Base-by-base conservation (phyloP, 2,329 filamentous ascomycete genomes). In the Xylaria sp. region DNA sequence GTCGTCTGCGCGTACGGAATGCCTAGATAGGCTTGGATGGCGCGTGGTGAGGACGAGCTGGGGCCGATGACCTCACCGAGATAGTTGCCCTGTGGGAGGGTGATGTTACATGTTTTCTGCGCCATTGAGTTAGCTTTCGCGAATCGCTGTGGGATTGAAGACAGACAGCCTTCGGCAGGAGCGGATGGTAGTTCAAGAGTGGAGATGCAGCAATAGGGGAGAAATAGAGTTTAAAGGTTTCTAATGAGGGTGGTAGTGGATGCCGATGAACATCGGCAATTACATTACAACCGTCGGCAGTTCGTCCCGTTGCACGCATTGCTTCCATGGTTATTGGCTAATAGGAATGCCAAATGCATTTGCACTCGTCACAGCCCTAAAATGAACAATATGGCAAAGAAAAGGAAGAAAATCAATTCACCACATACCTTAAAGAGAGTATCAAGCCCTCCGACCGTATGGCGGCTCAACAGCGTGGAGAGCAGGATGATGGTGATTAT, bases 1-100 rank as follows among this genome's bases (percentile, higher is more conserved):
- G 75, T 76, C 1, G 75, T 73, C 71, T 82, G 77, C 18, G 84
- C 86, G 70, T 83, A 88, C 0, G 85, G 84, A 35, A 88, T 80
- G 59, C 84, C 84, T 53, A 82, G 81, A 75, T 84, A 87, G 12
- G 81, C 80, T 48, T 87, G 83, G 50, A 87, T 71, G 18, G 80
- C 72, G 57, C 80, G 81, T 3, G 84, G 82, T 29, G 79, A 78
- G 13, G 73, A 70, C 9, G 63, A 32, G 10, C 73, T 75, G 12
- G 76, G 68, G n/a, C 73, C 61, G 47, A 81, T 70, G 40, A 78
- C 75, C 27, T 78, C 75, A 65, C 83, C 83, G 1, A 80, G 65
- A 70, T 83, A 84, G 1, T 73, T 79, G 51, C 83, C 83, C 71
- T 84, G 83, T 54, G 71, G 58, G 54, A 84, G 75, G 21, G 68